phyloP scores from a whole-genome alignment of 2,329 filamentous ascomycete genomes.

The Pseudogymnoascus sp. region DNA sequence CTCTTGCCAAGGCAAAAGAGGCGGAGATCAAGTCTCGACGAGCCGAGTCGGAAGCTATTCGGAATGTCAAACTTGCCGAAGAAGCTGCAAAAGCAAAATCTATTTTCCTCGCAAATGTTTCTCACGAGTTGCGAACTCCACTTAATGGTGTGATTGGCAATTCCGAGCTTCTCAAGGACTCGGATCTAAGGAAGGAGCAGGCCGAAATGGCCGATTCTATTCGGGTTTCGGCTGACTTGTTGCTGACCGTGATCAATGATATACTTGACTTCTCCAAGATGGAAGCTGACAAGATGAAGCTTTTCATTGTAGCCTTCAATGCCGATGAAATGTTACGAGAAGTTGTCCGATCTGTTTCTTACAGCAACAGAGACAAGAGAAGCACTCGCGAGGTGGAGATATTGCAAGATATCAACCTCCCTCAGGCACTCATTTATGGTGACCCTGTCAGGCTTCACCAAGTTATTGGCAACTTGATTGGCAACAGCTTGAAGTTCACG shows the following conservation, averaged over 20 bases:
- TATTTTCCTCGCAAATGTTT: slow-evolving; percentile 72
- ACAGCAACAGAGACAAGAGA: slow-evolving; percentile 55
- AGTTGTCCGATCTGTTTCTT: slow-evolving; percentile 56
- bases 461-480: slow-evolving; percentile 73
- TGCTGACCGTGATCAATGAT: slow-evolving; percentile 91
- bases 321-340: slow-evolving; percentile 56
- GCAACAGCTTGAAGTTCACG: slow-evolving; percentile 92
- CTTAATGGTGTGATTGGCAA: slow-evolving; percentile 86
- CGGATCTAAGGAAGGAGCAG: slow-evolving; percentile 64
- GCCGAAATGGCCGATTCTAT: slow-evolving; percentile 83
- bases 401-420: slow-evolving; percentile 60
- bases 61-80: slow-evolving; percentile 73
- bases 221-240: slow-evolving; percentile 72
- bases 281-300: slow-evolving; percentile 78
- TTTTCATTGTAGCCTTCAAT: slow-evolving; percentile 63
- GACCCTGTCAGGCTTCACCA: slow-evolving; percentile 60
- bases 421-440: slow-evolving; percentile 57
- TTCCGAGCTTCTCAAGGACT: slow-evolving; percentile 73
- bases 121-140: slow-evolving; percentile 71
- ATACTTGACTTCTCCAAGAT: slow-evolving; percentile 94
- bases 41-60: slow-evolving; percentile 66
- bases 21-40: slow-evolving; percentile 69
- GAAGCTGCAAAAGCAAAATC: slow-evolving; percentile 77
- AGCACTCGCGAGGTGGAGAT: slow-evolving; percentile 55
- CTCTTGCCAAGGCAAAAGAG: slow-evolving; percentile 61